phyloP scores from a whole-genome alignment of 768 basidiomycete genomes.

The Rhizopogon vulgaris region DNA sequence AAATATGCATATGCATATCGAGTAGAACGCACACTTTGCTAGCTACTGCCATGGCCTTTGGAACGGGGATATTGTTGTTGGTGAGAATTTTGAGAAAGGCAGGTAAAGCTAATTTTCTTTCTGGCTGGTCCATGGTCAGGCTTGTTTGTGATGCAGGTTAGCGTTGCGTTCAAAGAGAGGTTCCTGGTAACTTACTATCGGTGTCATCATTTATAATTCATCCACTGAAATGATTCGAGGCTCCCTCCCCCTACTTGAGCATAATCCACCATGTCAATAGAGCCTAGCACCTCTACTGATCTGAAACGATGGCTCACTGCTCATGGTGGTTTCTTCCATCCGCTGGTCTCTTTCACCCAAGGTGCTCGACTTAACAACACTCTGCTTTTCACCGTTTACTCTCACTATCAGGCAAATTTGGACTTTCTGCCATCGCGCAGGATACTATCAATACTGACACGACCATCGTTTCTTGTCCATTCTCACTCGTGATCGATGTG shows the following conservation, averaged over 20 bases:
- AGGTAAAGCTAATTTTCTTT: conserved; percentile 52
- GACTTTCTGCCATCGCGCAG: conserved; percentile 45
- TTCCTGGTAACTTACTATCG: too few species aligned
- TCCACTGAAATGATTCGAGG: too few species aligned
- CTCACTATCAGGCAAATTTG: conserved; percentile 32
- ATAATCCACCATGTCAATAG: background rate
- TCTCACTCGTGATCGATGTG: conserved; percentile 59
- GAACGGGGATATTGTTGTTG: conserved; percentile 46
- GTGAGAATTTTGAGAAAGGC: conserved; percentile 64
- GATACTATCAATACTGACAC: conserved; percentile 43
- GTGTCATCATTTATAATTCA: too few species aligned
- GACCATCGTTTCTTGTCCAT: conserved; percentile 61
- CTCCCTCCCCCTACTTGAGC: background rate
- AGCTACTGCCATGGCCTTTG: conserved; percentile 65
- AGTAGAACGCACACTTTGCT: conserved; percentile 59
- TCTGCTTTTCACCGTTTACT: conserved; percentile 6
- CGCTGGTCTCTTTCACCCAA: conserved; percentile 35
- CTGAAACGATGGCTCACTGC: conserved; percentile 47
- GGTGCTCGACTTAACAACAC: conserved; percentile 30
- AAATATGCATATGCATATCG: background rate
- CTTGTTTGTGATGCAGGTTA: conserved; percentile 4
- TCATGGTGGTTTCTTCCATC: conserved; percentile 48
- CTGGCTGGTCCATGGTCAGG: conserved; percentile 5
- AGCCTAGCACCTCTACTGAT: background rate
- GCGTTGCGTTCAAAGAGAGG: too few species aligned